Base-by-base conservation (phyloP, 257 asterid genomes). In the Gardenia jasminoides region DNA sequence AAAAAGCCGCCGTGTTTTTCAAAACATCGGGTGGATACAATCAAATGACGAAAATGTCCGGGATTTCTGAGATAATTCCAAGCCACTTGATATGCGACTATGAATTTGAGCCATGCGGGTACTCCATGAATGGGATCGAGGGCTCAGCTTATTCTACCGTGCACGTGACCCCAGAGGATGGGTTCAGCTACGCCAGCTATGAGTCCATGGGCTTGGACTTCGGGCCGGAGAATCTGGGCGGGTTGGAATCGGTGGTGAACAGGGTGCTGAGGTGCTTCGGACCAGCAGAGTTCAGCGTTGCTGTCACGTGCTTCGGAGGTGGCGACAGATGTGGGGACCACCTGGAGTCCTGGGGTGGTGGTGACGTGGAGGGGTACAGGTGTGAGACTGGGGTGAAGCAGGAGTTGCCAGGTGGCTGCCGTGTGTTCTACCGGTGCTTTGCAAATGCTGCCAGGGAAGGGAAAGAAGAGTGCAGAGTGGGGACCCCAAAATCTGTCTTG, bases 131-230 rank as follows among this genome's bases (percentile, higher is more conserved):
- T 47, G 90, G 80, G 68, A 80, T 83, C 10, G 92, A 88, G 31
- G 90, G 88, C 6, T 54, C 80, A 10, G 80, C 84, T 56, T 84
- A 86, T 74, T 88, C 90, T 39, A 86, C 92, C 0, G 84, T 86
- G 82, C 92, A 88, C 82, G 92, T 84, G 83, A 84, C 88, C 7
- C 88, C 88, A 24, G 88, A 84, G 74, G 78, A 79, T 22, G 85
- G 85, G 67, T 88, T 86, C 67, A 88, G 90, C 85, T 88, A 88
- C 74, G 92, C 92, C 36, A 88, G 92, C 81, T 88, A 83, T 28
- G 92, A 86, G 76, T 84, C 83, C 22, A 74, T 82, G 88, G 89
- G 88, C 15, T 6, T 80, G 66, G 88, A 82, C 72, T 33, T 78
- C 0, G 83, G 75, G 50, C n/a, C 79, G 0, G 31, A 12, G 10